Evolutionary conservation across 495 filamentous ascomycete species (phyloP).

Genomic region (Penicillium roqueforti): DNA sequence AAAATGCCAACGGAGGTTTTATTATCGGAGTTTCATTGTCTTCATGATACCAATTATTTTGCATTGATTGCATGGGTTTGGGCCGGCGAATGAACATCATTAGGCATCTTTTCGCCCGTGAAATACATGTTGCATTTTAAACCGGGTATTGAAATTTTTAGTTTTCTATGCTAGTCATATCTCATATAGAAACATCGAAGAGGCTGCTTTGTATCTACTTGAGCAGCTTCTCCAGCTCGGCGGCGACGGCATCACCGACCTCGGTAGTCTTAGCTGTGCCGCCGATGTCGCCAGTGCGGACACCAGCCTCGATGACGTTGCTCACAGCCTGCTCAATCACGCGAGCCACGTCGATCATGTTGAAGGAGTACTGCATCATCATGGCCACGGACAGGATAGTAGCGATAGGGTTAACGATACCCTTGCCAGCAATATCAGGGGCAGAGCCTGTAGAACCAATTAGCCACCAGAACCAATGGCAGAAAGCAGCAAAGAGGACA

Average conservation of each 20-base stretch:
- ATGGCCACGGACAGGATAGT: constrained; percentile 52
- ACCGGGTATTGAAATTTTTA: constrained; percentile 29
- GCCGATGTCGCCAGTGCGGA: constrained; percentile 53
- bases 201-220: constrained; percentile 22
- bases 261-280: constrained; percentile 49
- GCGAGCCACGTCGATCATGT: constrained; percentile 46
- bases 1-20: constrained; percentile 3
- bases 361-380: constrained; percentile 55
- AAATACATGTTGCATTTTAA: constrained; percentile 10
- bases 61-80: constrained; percentile 9
- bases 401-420: constrained; percentile 73
- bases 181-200: constrained; percentile 18
- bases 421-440: constrained; percentile 71
- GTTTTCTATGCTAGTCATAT: constrained; percentile 24
- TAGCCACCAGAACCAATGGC: constrained; percentile 7
- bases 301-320: constrained; percentile 49
- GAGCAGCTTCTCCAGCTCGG: constrained; percentile 47
- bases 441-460: constrained; percentile 35
- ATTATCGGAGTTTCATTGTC: constrained; percentile 20
- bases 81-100: not conserved
- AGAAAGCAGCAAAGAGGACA: constrained; percentile 4
- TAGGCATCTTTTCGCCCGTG: not conserved
- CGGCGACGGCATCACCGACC: constrained; percentile 51
- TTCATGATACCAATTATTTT: constrained; percentile 27
- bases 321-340: constrained; percentile 50